Conservation (phyloP, 805 yeast genomes). For the Suhomyces faveliae region DNA sequence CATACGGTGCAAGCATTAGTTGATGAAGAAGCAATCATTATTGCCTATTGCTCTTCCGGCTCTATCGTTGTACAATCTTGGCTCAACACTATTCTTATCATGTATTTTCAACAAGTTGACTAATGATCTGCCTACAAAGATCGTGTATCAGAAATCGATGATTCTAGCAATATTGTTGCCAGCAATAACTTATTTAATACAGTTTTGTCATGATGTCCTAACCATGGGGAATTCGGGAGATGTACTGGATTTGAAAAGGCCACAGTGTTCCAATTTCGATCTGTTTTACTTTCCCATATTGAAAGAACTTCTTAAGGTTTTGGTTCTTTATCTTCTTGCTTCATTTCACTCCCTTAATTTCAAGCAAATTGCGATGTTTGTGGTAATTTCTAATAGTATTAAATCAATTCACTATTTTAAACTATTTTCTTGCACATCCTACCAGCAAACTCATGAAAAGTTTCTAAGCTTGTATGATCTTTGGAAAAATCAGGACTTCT, state of each 20-base stretch:
- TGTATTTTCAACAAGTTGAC: conserved; percentile 10
- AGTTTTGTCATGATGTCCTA: conserved; percentile 12
- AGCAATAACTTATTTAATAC: conserved; percentile 6
- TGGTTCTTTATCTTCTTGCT: conserved; percentile 7
- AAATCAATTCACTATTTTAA: neutral
- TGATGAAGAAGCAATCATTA: neutral
- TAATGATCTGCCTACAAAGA: conserved; percentile 4
- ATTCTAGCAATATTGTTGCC: conserved; percentile 11
- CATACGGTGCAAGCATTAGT: neutral
- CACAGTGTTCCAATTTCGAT: conserved; percentile 7
- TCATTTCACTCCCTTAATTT: conserved; percentile 2
- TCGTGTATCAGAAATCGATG: conserved; percentile 8
- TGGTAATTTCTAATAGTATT: conserved; percentile 8
- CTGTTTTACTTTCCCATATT: conserved; percentile 16
- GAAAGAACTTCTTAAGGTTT: conserved; percentile 11
- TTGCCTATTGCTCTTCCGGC: neutral
- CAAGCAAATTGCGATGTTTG: conserved; percentile 10
- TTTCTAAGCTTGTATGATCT: conserved; percentile 17
- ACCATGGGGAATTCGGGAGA: conserved; percentile 9
- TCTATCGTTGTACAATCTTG: neutral
- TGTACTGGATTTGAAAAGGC: neutral
- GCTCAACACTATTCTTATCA: conserved; percentile 4
- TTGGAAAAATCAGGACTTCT: conserved; percentile 17
- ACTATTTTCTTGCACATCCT: conserved; percentile 4
- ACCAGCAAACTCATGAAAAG: conserved; percentile 12